Evolutionary conservation across 805 yeast genomes (phyloP).

Genomic region (Candida gorgasii): DNA sequence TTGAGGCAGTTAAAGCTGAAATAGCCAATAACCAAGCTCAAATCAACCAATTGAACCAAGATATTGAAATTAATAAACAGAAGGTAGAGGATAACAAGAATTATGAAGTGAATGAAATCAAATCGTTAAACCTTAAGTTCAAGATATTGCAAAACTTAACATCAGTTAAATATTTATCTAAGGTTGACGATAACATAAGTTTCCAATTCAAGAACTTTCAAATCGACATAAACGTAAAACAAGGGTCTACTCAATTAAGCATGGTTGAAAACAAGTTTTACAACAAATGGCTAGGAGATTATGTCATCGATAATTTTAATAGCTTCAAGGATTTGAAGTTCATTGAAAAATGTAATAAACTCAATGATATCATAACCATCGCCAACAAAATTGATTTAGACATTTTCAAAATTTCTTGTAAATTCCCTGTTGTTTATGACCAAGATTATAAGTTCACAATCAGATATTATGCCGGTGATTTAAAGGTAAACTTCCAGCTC

Average conservation of each 20-base stretch:
- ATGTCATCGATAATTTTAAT: constrained; percentile 6
- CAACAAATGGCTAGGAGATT: constrained; percentile 14
- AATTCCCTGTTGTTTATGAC: constrained; percentile 24
- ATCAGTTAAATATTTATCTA: constrained; percentile 19
- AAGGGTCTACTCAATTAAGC: neutral
- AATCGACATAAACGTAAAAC: constrained; percentile 4
- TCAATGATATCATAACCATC: constrained; percentile 21
- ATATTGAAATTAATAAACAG: constrained; percentile 11
- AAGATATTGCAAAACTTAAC: constrained; percentile 28
- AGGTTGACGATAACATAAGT: neutral
- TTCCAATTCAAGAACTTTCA: constrained; percentile 15
- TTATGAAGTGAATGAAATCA: constrained; percentile 23
- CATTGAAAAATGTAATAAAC: constrained; percentile 20
- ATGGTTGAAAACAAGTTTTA: constrained; percentile 9
- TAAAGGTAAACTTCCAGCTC: neutral
- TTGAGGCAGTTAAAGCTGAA: neutral
- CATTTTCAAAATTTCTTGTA: constrained; percentile 28
- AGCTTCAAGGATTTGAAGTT: constrained; percentile 1
- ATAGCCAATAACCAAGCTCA: constrained; percentile 2
- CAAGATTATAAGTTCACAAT: neutral
- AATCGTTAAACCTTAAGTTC: constrained; percentile 21
- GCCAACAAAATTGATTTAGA: constrained; percentile 28
- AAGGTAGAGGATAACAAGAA: constrained; percentile 16
- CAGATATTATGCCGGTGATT: constrained; percentile 4
- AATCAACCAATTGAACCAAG: constrained; percentile 9